These are phyloP conservation scores for Penicillium longicatenatum DNA, from an alignment of 495 filamentous ascomycete species.

Conservation along the genomic window DNA sequence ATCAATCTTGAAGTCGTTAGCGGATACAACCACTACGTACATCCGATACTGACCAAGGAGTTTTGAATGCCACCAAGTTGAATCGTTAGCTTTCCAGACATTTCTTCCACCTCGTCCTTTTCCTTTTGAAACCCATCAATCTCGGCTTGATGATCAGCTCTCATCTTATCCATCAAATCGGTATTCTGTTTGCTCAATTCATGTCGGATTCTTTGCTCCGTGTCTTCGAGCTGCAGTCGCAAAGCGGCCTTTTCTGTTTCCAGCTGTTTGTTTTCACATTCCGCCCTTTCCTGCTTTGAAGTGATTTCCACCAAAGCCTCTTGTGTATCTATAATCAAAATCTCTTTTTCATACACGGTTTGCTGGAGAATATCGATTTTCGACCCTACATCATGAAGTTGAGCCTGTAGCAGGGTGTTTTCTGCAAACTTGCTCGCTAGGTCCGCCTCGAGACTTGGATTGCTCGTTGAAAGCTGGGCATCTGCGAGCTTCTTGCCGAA, in stretches of 20 bases:
- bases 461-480: slow-evolving; percentile 17
- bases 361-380: slow-evolving; percentile 20
- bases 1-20: slow-evolving; percentile 28
- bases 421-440: slow-evolving; percentile 20
- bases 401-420: slow-evolving; percentile 29
- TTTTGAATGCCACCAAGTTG: slow-evolving; percentile 24
- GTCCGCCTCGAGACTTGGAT: slow-evolving; percentile 16
- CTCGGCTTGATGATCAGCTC: neutral
- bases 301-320: slow-evolving; percentile 20
- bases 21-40: neutral
- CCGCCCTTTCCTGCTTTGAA: slow-evolving; percentile 17
- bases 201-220: slow-evolving; percentile 27
- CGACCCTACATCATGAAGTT: slow-evolving; percentile 21
- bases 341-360: slow-evolving; percentile 16
- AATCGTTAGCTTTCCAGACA: slow-evolving; percentile 10
- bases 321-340: slow-evolving; percentile 20
- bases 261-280: slow-evolving; percentile 6
- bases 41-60: slow-evolving; percentile 27
- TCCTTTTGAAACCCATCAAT: slow-evolving; percentile 16
- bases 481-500: slow-evolving; percentile 28
- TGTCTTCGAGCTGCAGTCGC: slow-evolving; percentile 17
- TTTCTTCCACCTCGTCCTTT: slow-evolving; percentile 24
- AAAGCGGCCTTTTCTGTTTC: slow-evolving; percentile 24
- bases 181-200: slow-evolving; percentile 19
- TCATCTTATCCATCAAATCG: neutral